phyloP scores from a whole-genome alignment of 2,329 filamentous ascomycete species.

The Dactylonectria estremocensis region DNA sequence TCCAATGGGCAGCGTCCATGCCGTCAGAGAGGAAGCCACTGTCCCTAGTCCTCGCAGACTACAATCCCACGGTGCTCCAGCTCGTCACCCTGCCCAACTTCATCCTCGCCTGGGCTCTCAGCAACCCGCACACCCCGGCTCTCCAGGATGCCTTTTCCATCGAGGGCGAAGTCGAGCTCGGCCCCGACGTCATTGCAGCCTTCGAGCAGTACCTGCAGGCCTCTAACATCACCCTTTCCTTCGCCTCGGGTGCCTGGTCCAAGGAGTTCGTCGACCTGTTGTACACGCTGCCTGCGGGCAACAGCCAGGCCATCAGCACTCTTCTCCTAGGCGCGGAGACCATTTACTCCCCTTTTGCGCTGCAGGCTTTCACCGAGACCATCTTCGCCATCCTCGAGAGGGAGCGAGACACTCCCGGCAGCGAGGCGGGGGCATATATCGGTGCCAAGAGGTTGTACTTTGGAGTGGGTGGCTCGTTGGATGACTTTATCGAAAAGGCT shows the following conservation, averaged over 20 bases:
- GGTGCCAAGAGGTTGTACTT: slow-evolving; percentile 88
- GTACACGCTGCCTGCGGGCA: slow-evolving; percentile 50
- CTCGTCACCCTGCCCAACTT: slow-evolving; percentile 87
- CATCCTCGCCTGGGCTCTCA: slow-evolving; percentile 77
- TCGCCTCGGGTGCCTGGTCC: slow-evolving; percentile 85
- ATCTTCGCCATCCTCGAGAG: slow-evolving; percentile 71
- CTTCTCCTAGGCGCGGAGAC: slow-evolving; percentile 84
- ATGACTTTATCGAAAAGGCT: slow-evolving; percentile 76
- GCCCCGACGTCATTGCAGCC: slow-evolving; percentile 67
- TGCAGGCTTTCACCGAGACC: slow-evolving; percentile 78
- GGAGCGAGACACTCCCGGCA: slow-evolving; percentile 54
- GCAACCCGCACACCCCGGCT: slow-evolving; percentile 55
- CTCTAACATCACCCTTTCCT: slow-evolving; percentile 70
- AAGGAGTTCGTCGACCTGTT: slow-evolving; percentile 74
- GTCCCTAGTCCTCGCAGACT: slow-evolving; percentile 81
- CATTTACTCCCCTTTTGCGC: slow-evolving; percentile 83
- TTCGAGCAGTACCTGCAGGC: slow-evolving; percentile 70
- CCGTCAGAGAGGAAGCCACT: slow-evolving; percentile 54
- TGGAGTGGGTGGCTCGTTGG: slow-evolving; percentile 85
- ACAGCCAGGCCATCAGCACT: slow-evolving; percentile 48
- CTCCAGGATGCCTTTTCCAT: slow-evolving; percentile 63
- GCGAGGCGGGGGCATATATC: slow-evolving; percentile 74
- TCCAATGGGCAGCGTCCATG: slow-evolving; percentile 70
- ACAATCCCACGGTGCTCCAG: slow-evolving; percentile 83
- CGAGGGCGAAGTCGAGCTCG: slow-evolving; percentile 76